These are phyloP conservation scores for Aspergillus bombycis DNA, from an alignment of 2,329 filamentous ascomycete genomes.

Conservation along the genomic window DNA sequence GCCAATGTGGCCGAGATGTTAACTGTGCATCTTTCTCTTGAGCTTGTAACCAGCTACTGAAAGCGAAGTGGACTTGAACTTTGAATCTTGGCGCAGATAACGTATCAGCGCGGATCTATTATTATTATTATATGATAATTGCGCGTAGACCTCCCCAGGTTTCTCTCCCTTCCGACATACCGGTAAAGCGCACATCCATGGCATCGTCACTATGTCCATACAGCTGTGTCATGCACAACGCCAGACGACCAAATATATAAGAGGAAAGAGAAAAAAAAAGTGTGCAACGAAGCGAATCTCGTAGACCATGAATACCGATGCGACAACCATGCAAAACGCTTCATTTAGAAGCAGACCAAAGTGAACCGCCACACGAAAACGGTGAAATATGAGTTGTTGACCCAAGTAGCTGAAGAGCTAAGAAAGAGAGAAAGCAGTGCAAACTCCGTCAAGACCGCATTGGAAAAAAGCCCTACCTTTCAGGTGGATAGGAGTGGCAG, in stretches of 20 bases:
- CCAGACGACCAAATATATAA: slow-evolving; percentile 14
- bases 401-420: neutral
- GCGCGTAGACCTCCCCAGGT: neutral
- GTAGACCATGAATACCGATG: slow-evolving; percentile 10
- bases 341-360: neutral
- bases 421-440: neutral
- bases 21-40: neutral
- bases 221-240: slow-evolving; percentile 18
- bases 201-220: slow-evolving; percentile 19
- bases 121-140: slow-evolving; percentile 18
- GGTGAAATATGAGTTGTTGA: slow-evolving; percentile 2
- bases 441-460: neutral
- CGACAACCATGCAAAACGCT: slow-evolving; percentile 3
- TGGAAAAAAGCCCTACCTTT: neutral
- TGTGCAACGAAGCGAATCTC: slow-evolving; percentile 16
- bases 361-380: neutral
- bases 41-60: slow-evolving; percentile 14
- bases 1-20: neutral
- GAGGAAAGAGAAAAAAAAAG: slow-evolving; percentile 1
- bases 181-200: slow-evolving; percentile 10
- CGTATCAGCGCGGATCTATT: slow-evolving; percentile 10
- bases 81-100: slow-evolving; percentile 6
- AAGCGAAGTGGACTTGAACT: slow-evolving; percentile 12
- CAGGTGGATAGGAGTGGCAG: neutral
- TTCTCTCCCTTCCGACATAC: slow-evolving; percentile 1